A percentile compares a stretch with the other conserved stretches of the same genome.
phyloP scores from a whole-genome alignment of 345 rosid species.

The Geranium rotundifolium region DNA sequence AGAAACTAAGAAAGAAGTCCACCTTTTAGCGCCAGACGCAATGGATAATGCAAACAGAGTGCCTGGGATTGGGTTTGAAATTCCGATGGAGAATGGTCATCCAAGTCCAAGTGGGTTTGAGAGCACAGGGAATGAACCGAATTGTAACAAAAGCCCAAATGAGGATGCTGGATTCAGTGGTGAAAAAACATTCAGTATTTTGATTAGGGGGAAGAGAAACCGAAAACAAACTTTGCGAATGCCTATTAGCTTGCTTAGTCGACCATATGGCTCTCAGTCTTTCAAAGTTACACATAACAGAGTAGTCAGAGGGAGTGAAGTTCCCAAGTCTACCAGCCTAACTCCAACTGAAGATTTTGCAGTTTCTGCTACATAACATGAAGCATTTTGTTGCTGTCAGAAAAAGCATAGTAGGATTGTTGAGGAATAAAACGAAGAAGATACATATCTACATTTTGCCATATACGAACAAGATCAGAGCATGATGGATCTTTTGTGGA shows the following conservation, averaged over 20 bases:
- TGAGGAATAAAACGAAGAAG: constrained; percentile 9
- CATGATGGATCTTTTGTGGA: too few relatives aligned
- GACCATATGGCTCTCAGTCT: constrained; percentile 83
- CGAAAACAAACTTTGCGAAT: constrained; percentile 80
- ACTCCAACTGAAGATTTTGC: constrained; percentile 26
- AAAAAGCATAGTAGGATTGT: constrained; percentile 7
- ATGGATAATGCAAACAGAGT: constrained; percentile 19
- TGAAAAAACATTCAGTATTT: constrained; percentile 86
- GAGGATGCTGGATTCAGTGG: constrained; percentile 21
- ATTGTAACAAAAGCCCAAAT: constrained; percentile 14
- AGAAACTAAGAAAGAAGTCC: constrained; percentile 29
- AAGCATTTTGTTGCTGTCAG: constrained; percentile 3
- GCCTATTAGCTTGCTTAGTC: constrained; percentile 82
- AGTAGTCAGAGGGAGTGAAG: constrained; percentile 68
- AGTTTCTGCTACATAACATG: constrained; percentile 29
- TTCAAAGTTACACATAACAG: constrained; percentile 67
- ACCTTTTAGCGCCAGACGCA: constrained; percentile 27
- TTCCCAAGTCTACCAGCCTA: constrained; percentile 40
- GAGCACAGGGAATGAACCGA: constrained; percentile 17
- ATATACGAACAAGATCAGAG: background rate
- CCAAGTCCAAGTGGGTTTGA: constrained; percentile 12
- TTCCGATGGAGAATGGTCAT: constrained; percentile 30
- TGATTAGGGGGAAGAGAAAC: constrained; percentile 78
- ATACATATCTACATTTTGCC: constrained; percentile 4
- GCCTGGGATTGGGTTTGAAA: constrained; percentile 17